Base-by-base conservation (phyloP, 805 yeast genomes). In the Zygotorulaspora sp. region DNA sequence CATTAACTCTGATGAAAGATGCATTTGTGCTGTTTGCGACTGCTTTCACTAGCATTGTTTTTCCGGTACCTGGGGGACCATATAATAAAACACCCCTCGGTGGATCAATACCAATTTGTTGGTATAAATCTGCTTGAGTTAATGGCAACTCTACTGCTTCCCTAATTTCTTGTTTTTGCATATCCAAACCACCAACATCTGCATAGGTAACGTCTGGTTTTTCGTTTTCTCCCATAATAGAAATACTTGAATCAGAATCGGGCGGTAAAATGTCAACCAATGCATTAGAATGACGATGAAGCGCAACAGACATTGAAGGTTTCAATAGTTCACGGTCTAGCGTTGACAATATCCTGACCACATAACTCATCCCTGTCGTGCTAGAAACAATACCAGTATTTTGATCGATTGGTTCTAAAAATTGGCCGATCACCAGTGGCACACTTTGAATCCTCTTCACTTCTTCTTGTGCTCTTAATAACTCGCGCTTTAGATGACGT, bases 51-150 rank as follows among this genome's bases (percentile, higher is more conserved):
- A 92, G 75, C 97, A 92, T 89, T 15, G 99, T 92, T 65, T 92
- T 92, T 56, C 99, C 99, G 1, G 98, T 92, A 62, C 99, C 99
- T 32, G 99, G 99, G 8, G 98, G 97, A n/a, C 99, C 99, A 65
- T 92, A 92, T 44, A 92, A 71, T 51, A 92, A 67, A 20, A 92
- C 98, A 55, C 99, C 99, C 51, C 97, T 80, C 47, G 99, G 99
- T 13, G 98, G 98, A 56, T 92, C 97, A 49, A 92, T 89, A 67
- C 99, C 99, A 57, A 92, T 92, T 66, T 92, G 97, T 57, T 86
- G 83, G 67, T 92, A 92, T 49, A 94, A 71, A 55, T 94, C 98
- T 25, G 92, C 94, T 62, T 92, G 97, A 11, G 95, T 83, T 55
- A 92, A 74, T 9, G 98, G 98, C 52, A 92, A 73, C 65, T 92